These are phyloP conservation scores for Potentilla sterilis DNA, from an alignment of 306 rosid genomes.

Conservation along the genomic window DNA sequence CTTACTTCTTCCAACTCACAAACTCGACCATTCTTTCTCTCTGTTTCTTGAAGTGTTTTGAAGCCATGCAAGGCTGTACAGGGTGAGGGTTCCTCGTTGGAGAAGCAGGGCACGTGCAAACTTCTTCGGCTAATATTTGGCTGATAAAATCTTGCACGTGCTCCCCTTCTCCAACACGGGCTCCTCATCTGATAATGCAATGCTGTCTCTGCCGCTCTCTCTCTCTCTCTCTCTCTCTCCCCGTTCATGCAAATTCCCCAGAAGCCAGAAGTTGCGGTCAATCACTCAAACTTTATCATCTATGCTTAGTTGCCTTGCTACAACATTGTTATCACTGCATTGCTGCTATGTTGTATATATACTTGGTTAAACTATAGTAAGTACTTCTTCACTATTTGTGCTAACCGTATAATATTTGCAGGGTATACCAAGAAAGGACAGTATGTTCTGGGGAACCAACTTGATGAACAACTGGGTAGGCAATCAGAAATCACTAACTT, in stretches of 20 bases:
- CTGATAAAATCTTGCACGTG: conserved; percentile 60
- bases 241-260: neutral
- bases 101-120: conserved; percentile 99
- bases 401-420: neutral
- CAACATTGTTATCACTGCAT: neutral
- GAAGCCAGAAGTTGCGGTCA: neutral
- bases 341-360: neutral
- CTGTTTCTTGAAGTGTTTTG: neutral
- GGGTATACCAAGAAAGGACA: neutral
- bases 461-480: neutral
- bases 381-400: neutral
- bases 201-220: neutral
- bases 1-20: conserved; percentile 20
- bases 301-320: neutral
- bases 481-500: neutral
- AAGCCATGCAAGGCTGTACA: neutral
- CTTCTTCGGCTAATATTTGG: conserved; percentile 10
- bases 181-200: conserved; percentile 35
- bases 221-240: neutral
- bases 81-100: conserved; percentile 82
- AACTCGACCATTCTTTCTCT: conserved; percentile 10
- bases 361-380: neutral
- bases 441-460: neutral
- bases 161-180: conserved; percentile 88
- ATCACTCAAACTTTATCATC: neutral